phyloP scores from a whole-genome alignment of 1,284 basidiomycete species.

The Ceraceosorus guamensis region DNA sequence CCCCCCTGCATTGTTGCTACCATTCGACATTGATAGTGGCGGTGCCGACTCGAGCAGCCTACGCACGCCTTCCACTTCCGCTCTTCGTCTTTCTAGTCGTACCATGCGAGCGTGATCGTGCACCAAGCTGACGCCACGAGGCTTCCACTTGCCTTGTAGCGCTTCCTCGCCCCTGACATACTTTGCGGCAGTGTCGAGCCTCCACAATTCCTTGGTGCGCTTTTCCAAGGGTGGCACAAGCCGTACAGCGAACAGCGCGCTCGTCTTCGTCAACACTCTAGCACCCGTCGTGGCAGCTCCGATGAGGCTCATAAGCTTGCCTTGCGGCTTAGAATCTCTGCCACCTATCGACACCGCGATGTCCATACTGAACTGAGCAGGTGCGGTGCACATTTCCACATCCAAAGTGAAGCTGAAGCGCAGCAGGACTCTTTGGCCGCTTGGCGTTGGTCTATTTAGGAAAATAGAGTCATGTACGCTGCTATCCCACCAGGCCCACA shows the following conservation, averaged over 20 bases:
- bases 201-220: constrained; percentile 81
- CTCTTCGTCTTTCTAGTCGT: constrained; percentile 64
- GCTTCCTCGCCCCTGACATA: constrained; percentile 86
- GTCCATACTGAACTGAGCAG: constrained; percentile 78
- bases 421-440: constrained; percentile 70
- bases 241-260: constrained; percentile 70
- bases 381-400: constrained; percentile 70
- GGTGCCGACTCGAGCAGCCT: constrained; percentile 57
- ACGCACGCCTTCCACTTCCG: constrained; percentile 80
- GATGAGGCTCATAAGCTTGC: constrained; percentile 61
- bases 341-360: constrained; percentile 75
- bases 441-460: constrained; percentile 73
- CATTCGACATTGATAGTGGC: constrained; percentile 8
- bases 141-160: constrained; percentile 68
- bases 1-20: constrained; percentile 5
- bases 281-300: constrained; percentile 52
- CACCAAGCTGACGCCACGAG: constrained; percentile 76
- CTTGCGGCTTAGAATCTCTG: constrained; percentile 76
- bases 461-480: constrained; percentile 79
- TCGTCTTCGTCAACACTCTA: constrained; percentile 53
- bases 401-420: constrained; percentile 63
- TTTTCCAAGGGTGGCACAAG: constrained; percentile 78
- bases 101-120: constrained; percentile 71
- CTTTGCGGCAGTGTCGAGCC: constrained; percentile 84
- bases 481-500: constrained; percentile 73